A percentile compares a stretch with the other conserved stretches of the same genome.
These are phyloP conservation scores for Rasamsonia emersonii DNA, from an alignment of 2,329 filamentous ascomycete species.

Conservation along the genomic window DNA sequence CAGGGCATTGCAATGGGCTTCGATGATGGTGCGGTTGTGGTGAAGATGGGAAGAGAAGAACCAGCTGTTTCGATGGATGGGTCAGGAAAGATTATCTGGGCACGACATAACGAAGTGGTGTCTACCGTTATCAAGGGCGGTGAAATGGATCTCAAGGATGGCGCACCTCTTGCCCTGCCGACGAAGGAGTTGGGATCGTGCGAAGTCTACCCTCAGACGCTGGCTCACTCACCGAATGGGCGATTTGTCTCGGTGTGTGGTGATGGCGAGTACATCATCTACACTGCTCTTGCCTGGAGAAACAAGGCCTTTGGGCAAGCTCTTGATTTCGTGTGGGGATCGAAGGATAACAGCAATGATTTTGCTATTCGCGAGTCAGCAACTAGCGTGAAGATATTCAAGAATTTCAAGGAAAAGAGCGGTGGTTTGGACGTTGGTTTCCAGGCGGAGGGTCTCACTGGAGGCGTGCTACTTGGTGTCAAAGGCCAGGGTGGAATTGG, in stretches of 20 bases:
- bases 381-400: constrained; percentile 93
- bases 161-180: constrained; percentile 72
- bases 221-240: constrained; percentile 92
- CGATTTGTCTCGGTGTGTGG: constrained; percentile 84
- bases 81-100: constrained; percentile 94
- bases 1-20: constrained; percentile 94
- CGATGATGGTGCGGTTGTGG: constrained; percentile 93
- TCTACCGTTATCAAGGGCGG: constrained; percentile 91
- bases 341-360: constrained; percentile 96
- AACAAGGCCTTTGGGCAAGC: constrained; percentile 97
- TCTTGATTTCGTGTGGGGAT: constrained; percentile 92
- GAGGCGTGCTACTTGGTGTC: constrained; percentile 84
- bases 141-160: constrained; percentile 78
- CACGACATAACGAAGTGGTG: constrained; percentile 87
- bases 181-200: constrained; percentile 94
- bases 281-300: constrained; percentile 90
- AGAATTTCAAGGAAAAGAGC: constrained; percentile 89
- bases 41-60: constrained; percentile 95
- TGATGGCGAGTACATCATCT: constrained; percentile 98
- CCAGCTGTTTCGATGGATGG: constrained; percentile 96
- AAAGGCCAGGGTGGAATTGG: constrained; percentile 91
- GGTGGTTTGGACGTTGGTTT: constrained; percentile 90
- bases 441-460: constrained; percentile 82
- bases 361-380: constrained; percentile 93
- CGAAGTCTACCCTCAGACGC: constrained; percentile 91